A percentile compares a stretch with the other conserved stretches of the same genome.
These are phyloP conservation scores for Emergomyces africanus DNA, from an alignment of 2,329 filamentous ascomycete species.

Conservation along the genomic window DNA sequence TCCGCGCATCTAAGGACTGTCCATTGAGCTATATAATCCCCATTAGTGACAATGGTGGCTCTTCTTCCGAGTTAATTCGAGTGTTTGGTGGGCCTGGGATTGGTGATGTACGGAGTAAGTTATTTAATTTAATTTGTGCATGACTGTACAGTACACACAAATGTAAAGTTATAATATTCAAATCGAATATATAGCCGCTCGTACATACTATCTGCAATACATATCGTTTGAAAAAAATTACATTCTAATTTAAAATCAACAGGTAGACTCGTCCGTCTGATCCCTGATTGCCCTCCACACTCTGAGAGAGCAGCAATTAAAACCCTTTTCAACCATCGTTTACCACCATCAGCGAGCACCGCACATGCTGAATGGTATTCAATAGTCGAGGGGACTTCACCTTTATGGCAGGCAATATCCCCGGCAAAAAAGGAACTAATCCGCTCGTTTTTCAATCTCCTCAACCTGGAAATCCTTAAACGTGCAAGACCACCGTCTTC, in stretches of 20 bases:
- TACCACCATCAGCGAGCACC: constrained; percentile 47
- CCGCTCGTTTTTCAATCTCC: constrained; percentile 60
- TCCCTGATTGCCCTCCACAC: constrained; percentile 51
- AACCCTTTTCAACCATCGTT: constrained; percentile 73
- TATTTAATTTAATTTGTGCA: background rate
- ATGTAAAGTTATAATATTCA: too few relatives aligned
- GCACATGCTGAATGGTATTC: constrained; percentile 75
- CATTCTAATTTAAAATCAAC: constrained; percentile 4
- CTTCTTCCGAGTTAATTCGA: constrained; percentile 82
- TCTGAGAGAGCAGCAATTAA: constrained; percentile 64
- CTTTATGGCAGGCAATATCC: constrained; percentile 58
- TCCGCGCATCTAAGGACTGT: constrained; percentile 52
- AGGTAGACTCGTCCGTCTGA: constrained; percentile 83
- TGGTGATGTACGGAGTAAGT: constrained; percentile 61
- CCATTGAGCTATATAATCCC: constrained; percentile 77
- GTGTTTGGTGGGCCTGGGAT: constrained; percentile 89
- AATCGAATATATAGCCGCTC: too few relatives aligned
- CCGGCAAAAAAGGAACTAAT: constrained; percentile 65
- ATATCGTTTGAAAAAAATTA: too few relatives aligned
- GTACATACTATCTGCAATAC: background rate
- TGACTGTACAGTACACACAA: too few relatives aligned
- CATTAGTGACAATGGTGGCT: constrained; percentile 92
- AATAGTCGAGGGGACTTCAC: constrained; percentile 71
- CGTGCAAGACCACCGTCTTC: constrained; percentile 55
- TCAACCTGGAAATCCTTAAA: constrained; percentile 69